These are phyloP conservation scores for Talinum fruticosum DNA, from an alignment of 148 eudicot species.

Conservation along the genomic window DNA sequence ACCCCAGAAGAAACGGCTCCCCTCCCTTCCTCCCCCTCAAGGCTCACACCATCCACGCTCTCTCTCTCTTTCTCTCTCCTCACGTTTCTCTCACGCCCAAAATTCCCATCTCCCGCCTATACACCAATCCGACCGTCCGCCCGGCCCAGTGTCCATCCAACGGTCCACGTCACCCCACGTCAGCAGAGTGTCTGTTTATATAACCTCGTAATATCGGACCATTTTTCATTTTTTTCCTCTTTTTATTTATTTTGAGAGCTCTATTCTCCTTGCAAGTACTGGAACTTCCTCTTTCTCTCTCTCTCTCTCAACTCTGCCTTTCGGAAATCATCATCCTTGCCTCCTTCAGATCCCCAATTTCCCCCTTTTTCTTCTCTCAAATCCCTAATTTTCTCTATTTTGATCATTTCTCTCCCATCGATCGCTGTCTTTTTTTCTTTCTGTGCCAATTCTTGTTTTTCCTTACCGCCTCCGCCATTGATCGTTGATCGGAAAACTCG, in stretches of 20 bases:
- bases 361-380: not conserved
- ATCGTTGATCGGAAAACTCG: not conserved
- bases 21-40: not conserved
- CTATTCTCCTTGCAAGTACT: conserved; percentile 5
- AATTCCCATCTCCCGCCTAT: conserved; percentile 1
- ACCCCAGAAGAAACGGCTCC: not conserved
- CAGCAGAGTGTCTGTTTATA: not conserved
- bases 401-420: not conserved
- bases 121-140: conserved; percentile 11
- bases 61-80: not conserved
- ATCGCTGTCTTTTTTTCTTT: not conserved
- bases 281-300: not conserved
- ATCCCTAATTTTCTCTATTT: conserved; percentile 11
- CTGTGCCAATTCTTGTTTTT: not conserved
- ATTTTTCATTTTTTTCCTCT: not conserved
- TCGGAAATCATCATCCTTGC: not conserved
- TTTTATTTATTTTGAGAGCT: not conserved
- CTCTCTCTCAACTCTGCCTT: not conserved
- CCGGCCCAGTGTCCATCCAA: not conserved
- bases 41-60: not conserved
- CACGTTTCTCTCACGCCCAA: not conserved
- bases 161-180: not conserved
- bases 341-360: conserved; percentile 6
- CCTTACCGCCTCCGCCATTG: not conserved
- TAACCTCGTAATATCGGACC: not conserved